Evolutionary conservation across 83 land plant species (phyloP).

Genomic region (Thuja plicata): DNA sequence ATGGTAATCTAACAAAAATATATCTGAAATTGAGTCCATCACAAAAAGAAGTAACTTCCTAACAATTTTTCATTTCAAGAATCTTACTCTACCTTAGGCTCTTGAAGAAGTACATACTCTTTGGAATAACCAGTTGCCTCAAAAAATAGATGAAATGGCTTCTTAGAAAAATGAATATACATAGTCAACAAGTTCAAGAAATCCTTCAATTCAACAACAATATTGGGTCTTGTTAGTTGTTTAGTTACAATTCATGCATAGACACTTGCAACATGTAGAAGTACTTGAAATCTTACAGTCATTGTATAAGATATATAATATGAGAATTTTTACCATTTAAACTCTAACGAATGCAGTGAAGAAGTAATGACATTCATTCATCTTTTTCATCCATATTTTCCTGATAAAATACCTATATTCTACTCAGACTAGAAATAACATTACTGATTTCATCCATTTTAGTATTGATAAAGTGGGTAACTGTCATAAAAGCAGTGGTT

Average conservation of each 20-base stretch:
- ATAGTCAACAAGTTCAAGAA: constrained; percentile 64
- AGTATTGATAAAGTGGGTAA: too few relatives aligned
- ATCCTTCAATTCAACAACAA: constrained; percentile 64
- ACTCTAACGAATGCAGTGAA: background rate
- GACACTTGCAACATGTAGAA: constrained; percentile 66
- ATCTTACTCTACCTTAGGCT: constrained; percentile 91
- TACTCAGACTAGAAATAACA: background rate
- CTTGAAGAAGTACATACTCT: constrained; percentile 86
- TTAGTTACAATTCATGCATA: constrained; percentile 70
- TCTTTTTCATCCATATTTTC: background rate
- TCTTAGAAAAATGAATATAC: constrained; percentile 94
- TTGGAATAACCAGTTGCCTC: constrained; percentile 73
- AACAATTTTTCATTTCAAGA: background rate
- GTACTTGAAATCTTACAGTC: constrained; percentile 60
- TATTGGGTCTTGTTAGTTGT: constrained; percentile 61
- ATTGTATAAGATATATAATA: background rate
- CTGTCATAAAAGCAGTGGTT: too few relatives aligned
- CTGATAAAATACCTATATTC: background rate
- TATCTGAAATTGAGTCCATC: background rate
- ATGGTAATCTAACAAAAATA: background rate
- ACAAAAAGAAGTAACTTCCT: background rate
- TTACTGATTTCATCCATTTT: background rate
- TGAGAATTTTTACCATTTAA: background rate
- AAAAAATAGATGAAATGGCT: constrained; percentile 80
- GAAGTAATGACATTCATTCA: background rate